These are phyloP conservation scores for Calonectria pseudoturangicola DNA, from an alignment of 2,329 filamentous ascomycete species.

Conservation along the genomic window DNA sequence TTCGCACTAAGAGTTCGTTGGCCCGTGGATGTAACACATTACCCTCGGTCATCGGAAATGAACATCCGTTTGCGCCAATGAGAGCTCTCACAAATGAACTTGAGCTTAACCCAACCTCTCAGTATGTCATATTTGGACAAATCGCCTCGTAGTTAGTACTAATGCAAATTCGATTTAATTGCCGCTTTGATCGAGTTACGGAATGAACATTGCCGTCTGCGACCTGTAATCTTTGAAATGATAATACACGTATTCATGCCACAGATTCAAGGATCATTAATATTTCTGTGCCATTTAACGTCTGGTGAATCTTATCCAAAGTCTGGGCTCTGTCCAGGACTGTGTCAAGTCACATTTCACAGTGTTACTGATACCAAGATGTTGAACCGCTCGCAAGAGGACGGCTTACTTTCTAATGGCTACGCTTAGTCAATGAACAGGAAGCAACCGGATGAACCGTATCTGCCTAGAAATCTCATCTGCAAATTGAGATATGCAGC, in stretches of 20 bases:
- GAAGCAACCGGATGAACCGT: neutral
- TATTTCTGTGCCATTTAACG: too few relatives aligned
- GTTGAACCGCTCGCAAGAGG: too few relatives aligned
- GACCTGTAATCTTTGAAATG: too few relatives aligned
- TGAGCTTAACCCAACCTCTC: neutral
- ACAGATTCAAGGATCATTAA: too few relatives aligned
- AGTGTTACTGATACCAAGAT: neutral
- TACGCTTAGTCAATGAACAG: neutral
- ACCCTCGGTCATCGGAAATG: conserved; percentile 24
- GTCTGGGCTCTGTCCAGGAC: too few relatives aligned
- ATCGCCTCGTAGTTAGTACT: neutral
- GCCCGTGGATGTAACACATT: neutral
- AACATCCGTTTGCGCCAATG: conserved; percentile 13
- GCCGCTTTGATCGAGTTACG: neutral
- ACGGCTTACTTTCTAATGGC: neutral
- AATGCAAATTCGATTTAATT: neutral
- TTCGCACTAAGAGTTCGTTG: neutral
- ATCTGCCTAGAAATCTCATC: neutral
- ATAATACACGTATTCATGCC: too few relatives aligned
- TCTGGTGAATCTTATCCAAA: too few relatives aligned
- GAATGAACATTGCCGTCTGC: too few relatives aligned
- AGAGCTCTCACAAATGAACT: neutral
- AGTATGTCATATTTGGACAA: too few relatives aligned
- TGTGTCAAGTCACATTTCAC: too few relatives aligned
- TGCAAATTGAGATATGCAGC: neutral